Evolutionary conservation across 306 rosid species (phyloP), one percentile per base, ranked within the genome.

Genomic region (Acmispon strigosus): DNA sequence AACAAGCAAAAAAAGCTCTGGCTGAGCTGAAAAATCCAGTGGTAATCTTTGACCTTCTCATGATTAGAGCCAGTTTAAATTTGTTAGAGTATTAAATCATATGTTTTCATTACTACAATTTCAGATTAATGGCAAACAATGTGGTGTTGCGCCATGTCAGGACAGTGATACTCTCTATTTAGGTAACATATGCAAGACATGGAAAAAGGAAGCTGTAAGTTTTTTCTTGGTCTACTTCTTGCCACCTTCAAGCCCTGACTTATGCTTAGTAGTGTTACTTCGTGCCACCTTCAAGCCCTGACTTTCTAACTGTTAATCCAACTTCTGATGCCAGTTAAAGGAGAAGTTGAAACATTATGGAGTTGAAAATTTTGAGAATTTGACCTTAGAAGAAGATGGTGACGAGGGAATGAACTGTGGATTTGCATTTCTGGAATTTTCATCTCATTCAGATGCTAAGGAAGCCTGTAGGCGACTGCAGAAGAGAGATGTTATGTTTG

Each of bases 201-300:
- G 99, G 99, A 87, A 85, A 64, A 86, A 84, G 83, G 96, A 91
- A 73, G 87, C 92, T 69, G 99, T 94, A 91, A 91, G 99, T 87
- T 82, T 36, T 81, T 75, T 34, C 8, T 79, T 47, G 82, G 76
- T 59, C 83, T 72, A 24, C 56, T 4, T 58, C 63, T 36, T 29
- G 62, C 63, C 22, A 13, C n/a, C 51, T 65, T 72, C 49, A 73
- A 69, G 63, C 52, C 59, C 72, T 36, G 20, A 52, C 62, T 72
- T 68, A 59, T 74, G 41, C 42, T 59, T 68, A 22, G 47, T 62
- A 63, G 73, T 56, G 45, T 70, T 64, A 50, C 22, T 29, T 55
- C 51, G 42, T 62, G 47, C 32, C 54, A 19, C 10, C 42, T 63
- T 69, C 68, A 76, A 66, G 75, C 50, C 59, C 71, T 42, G 45